These are phyloP conservation scores for Coelastrella sp. DNA, from an alignment of 139 green algal species.

Conservation along the genomic window DNA sequence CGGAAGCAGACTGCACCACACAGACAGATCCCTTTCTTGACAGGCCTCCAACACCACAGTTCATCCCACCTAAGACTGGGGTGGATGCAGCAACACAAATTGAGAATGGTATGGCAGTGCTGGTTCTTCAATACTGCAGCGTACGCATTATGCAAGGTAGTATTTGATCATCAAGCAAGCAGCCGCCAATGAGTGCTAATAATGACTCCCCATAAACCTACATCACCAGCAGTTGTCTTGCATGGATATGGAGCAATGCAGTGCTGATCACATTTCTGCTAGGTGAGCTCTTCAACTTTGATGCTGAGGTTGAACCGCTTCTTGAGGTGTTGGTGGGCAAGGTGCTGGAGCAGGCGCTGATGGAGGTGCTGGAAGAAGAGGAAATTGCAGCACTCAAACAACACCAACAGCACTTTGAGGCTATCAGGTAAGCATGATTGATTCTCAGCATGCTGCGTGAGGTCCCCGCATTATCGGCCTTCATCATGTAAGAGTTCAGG, in stretches of 20 bases:
- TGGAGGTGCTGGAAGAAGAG: slow-evolving; percentile 93
- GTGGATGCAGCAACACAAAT: slow-evolving; percentile 85
- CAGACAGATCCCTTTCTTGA: slow-evolving; percentile 91
- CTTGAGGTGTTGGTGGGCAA: slow-evolving; percentile 91
- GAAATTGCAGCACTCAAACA: slow-evolving; percentile 86
- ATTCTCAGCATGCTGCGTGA: neutral
- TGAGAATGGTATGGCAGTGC: slow-evolving; percentile 64
- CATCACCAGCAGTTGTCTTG: too few relatives aligned
- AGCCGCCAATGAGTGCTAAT: too few relatives aligned
- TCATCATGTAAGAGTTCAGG: too few relatives aligned
- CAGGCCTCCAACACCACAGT: slow-evolving; percentile 82
- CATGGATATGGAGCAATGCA: too few relatives aligned
- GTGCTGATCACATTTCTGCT: slow-evolving; percentile 1
- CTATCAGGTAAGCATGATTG: slow-evolving; percentile 51
- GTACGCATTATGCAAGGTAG: too few relatives aligned
- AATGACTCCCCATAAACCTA: too few relatives aligned
- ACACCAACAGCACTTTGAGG: slow-evolving; percentile 86
- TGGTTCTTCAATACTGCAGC: neutral
- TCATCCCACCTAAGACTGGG: slow-evolving; percentile 84
- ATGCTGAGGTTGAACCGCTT: slow-evolving; percentile 91
- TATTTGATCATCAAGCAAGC: neutral
- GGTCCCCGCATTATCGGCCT: too few relatives aligned
- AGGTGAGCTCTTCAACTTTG: slow-evolving; percentile 94
- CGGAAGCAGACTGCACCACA: slow-evolving; percentile 78
- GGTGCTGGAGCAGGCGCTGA: slow-evolving; percentile 88